A percentile compares a stretch with the other conserved stretches of the same genome.
Conservation (phyloP, 2,329 filamentous ascomycete species). For the Fusarium irregulare region DNA sequence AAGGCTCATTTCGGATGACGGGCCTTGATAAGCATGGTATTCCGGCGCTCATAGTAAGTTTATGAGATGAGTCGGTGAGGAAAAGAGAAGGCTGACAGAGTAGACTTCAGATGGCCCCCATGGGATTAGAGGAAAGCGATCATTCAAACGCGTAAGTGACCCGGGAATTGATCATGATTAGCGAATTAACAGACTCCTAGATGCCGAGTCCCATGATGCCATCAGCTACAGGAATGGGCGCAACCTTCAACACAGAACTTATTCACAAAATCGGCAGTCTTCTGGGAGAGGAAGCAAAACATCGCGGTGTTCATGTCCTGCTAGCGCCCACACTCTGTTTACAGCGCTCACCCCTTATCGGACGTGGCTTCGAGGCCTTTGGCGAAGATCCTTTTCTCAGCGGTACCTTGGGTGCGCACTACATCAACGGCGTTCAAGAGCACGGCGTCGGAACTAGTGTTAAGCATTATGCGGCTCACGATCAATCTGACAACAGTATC, state of each 20-base stretch:
- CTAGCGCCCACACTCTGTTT: conserved; percentile 53
- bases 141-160: conserved; percentile 34
- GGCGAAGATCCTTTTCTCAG: conserved; percentile 56
- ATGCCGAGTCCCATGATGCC: conserved; percentile 55
- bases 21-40: conserved; percentile 27
- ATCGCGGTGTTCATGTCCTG: conserved; percentile 76
- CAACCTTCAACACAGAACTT: conserved; percentile 71
- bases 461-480: conserved; percentile 58
- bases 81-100: background rate
- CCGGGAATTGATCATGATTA: background rate
- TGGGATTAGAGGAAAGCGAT: conserved; percentile 38
- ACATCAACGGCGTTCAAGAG: conserved; percentile 54
- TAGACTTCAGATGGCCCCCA: conserved; percentile 42
- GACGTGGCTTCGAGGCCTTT: conserved; percentile 57
- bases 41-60: conserved; percentile 33
- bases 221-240: conserved; percentile 59
- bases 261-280: conserved; percentile 66
- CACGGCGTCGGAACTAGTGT: conserved; percentile 54
- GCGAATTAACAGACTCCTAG: conserved; percentile 1
- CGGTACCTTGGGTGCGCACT: conserved; percentile 49
- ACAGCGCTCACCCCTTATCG: conserved; percentile 56
- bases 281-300: conserved; percentile 62
- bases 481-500: conserved; percentile 47
- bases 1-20: conserved; percentile 38
- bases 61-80: rapidly evolving